Evolutionary conservation across 1,284 basidiomycete genomes (phyloP), one percentile per base, ranked within the genome.

Genomic region (Trametes versicolor): DNA sequence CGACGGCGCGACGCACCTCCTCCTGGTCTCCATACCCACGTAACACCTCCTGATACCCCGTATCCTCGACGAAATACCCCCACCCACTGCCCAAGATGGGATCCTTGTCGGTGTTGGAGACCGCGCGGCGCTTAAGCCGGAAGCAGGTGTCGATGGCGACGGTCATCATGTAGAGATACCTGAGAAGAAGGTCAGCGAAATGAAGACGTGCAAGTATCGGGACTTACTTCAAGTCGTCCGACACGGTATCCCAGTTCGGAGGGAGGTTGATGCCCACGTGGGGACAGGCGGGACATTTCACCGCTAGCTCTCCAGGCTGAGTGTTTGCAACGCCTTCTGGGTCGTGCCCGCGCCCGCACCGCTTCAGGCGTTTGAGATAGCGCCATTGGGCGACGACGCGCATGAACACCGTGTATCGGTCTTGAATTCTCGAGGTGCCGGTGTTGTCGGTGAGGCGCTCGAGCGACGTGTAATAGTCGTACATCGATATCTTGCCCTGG

Each of bases 361-460:
- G 34, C 49, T 73, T 74, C 1, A 72, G 34, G 56, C 68, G 61
- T 37, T 73, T 72, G 4, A 69, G 65, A 39, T 71, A 65, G 0
- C 62, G 43, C 65, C 66, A 72, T 47, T 69, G 49, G 7, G 69
- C 63, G 1, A 68, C 53, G 54, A 72, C 66, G 5, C 58, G 51
- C 37, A 66, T 55, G 60, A 74, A 70, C 3, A 51, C 54, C n/a
- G 23, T 21, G 37, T 69, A 71, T 4, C 68, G 65, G 32, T 70
- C 64, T 63, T 60, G 17, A 2, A 34, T 8, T 3, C 9, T 19
- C 37, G 2, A 12, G 10, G 52, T 37, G 34, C 65, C 65, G 17
- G 63, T 49, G 56, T 68, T 71, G 51, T 71, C 70, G 17, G 65
- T 67, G 23, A 58, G 19, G 2, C 60, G 63, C 12, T 27, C 29